Evolutionary conservation across 495 filamentous ascomycete genomes (phyloP).

Genomic region (Filosporella fistucella): DNA sequence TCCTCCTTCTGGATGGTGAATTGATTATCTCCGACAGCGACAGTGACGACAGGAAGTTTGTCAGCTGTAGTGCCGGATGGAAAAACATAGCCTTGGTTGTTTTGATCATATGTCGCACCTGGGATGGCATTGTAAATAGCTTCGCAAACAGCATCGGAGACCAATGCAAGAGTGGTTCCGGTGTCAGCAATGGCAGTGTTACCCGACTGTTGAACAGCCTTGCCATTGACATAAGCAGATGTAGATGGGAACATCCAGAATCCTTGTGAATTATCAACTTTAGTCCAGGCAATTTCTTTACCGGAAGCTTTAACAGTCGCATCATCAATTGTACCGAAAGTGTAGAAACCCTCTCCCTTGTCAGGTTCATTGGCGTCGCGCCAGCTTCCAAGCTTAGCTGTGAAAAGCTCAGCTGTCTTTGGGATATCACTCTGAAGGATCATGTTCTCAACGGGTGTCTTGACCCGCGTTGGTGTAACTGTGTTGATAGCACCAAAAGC

Average conservation of each 20-base stretch:
- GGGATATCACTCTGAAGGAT: conserved; percentile 63
- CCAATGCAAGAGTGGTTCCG: conserved; percentile 67
- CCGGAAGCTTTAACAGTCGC: conserved; percentile 51
- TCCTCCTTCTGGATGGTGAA: conserved; percentile 71
- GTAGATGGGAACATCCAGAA: conserved; percentile 69
- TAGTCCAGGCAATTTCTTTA: conserved; percentile 55
- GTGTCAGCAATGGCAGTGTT: conserved; percentile 83
- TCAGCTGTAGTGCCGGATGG: conserved; percentile 50
- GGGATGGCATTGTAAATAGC: conserved; percentile 67
- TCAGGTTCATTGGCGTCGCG: conserved; percentile 49
- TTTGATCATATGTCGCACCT: conserved; percentile 57
- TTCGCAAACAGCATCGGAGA: conserved; percentile 61
- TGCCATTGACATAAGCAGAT: conserved; percentile 56
- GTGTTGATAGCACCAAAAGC: conserved; percentile 70
- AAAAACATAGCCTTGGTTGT: conserved; percentile 66
- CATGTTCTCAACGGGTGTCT: conserved; percentile 77
- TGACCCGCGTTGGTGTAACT: conserved; percentile 52
- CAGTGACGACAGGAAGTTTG: conserved; percentile 60
- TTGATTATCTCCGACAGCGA: conserved; percentile 62
- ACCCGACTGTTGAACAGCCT: conserved; percentile 46
- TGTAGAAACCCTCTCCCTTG: conserved; percentile 67
- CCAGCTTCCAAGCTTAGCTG: conserved; percentile 63
- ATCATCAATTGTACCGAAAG: conserved; percentile 74
- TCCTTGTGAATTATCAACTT: conserved; percentile 63
- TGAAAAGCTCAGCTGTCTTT: conserved; percentile 62